phyloP scores from a whole-genome alignment of 345 rosid species.

The Brassica napus region Da-Ae NC_063440.1:18216501-18217000 shows the following conservation, averaged over 20 bases:
- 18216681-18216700: slow-evolving; percentile 12
- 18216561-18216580: slow-evolving; percentile 26
- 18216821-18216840: slow-evolving; percentile 95
- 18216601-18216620: slow-evolving; percentile 89
- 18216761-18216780: slow-evolving; percentile 15
- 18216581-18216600: slow-evolving; percentile 79
- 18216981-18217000: slow-evolving; percentile 94
- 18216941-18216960: slow-evolving; percentile 79
- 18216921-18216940: neutral
- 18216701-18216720: slow-evolving; percentile 1
- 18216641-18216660: slow-evolving; percentile 94
- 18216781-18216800: slow-evolving; percentile 90
- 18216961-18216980: slow-evolving; percentile 67
- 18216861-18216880: slow-evolving; percentile 1
- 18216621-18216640: slow-evolving; percentile 90
- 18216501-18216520: slow-evolving; percentile 4
- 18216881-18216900: slow-evolving; percentile 17
- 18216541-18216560: neutral
- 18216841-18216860: slow-evolving; percentile 65
- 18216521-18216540: neutral
- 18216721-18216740: slow-evolving; percentile 4
- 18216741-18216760: slow-evolving; percentile 10
- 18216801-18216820: slow-evolving; percentile 98
- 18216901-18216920: slow-evolving; percentile 6
- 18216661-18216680: slow-evolving; percentile 74